These are phyloP conservation scores for Ustilago esculenta DNA, from an alignment of 1,284 basidiomycete species.

Conservation along the genomic window DNA sequence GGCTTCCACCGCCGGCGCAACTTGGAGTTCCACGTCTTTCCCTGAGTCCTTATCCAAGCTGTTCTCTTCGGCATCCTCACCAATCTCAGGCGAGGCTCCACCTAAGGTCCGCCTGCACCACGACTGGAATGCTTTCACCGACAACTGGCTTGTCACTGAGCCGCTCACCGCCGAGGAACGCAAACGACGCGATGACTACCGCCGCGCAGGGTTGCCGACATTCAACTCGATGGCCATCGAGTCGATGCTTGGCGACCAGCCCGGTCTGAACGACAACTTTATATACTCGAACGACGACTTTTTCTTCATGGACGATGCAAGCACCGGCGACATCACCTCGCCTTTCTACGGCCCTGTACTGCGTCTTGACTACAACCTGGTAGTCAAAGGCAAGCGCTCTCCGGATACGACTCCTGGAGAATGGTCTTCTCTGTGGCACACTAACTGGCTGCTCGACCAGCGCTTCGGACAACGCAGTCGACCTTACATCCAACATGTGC, in stretches of 20 bases:
- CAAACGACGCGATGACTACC: slow-evolving; percentile 22
- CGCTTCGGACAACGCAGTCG: slow-evolving; percentile 43
- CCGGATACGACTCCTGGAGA: slow-evolving; percentile 29
- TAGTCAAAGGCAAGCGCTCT: slow-evolving; percentile 21
- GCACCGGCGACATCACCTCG: slow-evolving; percentile 31
- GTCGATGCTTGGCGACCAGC: slow-evolving; percentile 42
- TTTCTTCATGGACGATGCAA: slow-evolving; percentile 40
- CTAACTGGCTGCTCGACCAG: slow-evolving; percentile 41
- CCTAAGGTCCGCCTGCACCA: slow-evolving; percentile 45
- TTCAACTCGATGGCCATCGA: slow-evolving; percentile 59
- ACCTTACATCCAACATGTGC: slow-evolving; percentile 41
- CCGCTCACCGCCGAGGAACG: slow-evolving; percentile 7
- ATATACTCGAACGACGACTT: slow-evolving; percentile 56
- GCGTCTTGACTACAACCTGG: slow-evolving; percentile 45
- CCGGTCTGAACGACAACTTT: slow-evolving; percentile 40
- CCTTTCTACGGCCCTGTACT: slow-evolving; percentile 53
- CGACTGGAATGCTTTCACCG: slow-evolving; percentile 50
- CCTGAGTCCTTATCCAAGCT: background rate
- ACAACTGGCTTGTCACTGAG: slow-evolving; percentile 29
- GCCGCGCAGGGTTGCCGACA: slow-evolving; percentile 44
- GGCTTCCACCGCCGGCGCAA: background rate
- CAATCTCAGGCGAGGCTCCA: background rate
- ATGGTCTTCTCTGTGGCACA: slow-evolving; percentile 38
- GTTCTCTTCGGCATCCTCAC: background rate
- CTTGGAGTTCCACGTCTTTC: background rate